These are phyloP conservation scores for Halenospora varia DNA, from an alignment of 495 filamentous ascomycete species.

Conservation along the genomic window DNA sequence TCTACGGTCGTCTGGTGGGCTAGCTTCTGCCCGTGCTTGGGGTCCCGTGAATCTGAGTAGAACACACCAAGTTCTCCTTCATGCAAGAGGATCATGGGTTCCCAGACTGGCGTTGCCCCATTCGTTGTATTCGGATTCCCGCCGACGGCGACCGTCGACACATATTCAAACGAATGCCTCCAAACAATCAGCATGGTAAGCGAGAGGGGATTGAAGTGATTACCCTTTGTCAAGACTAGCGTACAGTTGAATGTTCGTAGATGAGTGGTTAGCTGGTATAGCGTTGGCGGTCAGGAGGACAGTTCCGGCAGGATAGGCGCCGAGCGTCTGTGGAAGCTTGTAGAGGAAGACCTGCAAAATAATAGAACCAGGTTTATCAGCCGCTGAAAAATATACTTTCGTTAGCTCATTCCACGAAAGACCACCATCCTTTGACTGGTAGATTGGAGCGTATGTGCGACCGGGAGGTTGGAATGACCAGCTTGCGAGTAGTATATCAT, in stretches of 20 bases:
- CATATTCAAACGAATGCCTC: conserved; percentile 57
- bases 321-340: conserved; percentile 51
- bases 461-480: conserved; percentile 54
- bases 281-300: conserved; percentile 45
- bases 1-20: conserved; percentile 54
- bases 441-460: conserved; percentile 60
- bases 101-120: conserved; percentile 62
- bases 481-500: conserved; percentile 53
- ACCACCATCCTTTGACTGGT: conserved; percentile 55
- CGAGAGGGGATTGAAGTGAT: background rate
- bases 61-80: conserved; percentile 55
- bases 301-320: conserved; percentile 51
- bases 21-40: conserved; percentile 60
- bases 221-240: conserved; percentile 44
- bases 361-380: conserved; percentile 43
- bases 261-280: background rate
- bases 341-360: conserved; percentile 62
- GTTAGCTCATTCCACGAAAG: conserved; percentile 55
- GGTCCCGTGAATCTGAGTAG: conserved; percentile 65
- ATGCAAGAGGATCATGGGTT: conserved; percentile 57
- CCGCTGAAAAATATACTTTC: conserved; percentile 54
- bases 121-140: conserved; percentile 56
- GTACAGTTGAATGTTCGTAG: conserved; percentile 61
- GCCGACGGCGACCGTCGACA: conserved; percentile 51
- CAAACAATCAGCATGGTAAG: background rate